Evolutionary conservation across 768 basidiomycete species (phyloP).

Genomic region (Grammothele lineata): DNA sequence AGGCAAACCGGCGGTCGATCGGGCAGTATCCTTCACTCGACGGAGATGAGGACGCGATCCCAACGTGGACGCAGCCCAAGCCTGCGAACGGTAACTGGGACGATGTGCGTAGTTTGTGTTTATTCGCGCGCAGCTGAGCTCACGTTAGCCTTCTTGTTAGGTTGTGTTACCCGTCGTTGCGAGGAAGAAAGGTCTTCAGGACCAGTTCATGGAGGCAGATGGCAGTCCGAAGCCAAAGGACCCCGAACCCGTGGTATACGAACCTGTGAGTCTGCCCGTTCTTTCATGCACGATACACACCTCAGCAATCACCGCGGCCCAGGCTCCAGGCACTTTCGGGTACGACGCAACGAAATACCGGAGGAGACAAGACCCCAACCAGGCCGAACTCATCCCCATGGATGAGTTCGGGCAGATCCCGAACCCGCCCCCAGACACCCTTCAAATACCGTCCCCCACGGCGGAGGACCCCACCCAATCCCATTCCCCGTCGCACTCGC

Average conservation of each 20-base stretch:
- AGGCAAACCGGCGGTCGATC: conserved; percentile 50
- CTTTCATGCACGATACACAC: not conserved
- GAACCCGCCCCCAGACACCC: not conserved
- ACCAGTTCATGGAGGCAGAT: conserved; percentile 61
- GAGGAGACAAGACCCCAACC: conserved; percentile 26
- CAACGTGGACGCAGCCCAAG: conserved; percentile 76
- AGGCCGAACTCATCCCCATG: conserved; percentile 47
- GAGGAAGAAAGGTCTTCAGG: conserved; percentile 74
- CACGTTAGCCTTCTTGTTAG: conserved; percentile 31
- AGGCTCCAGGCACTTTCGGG: conserved; percentile 85
- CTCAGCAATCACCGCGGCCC: not conserved
- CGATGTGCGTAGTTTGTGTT: conserved; percentile 45
- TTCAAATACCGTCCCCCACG: conserved; percentile 4
- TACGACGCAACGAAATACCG: conserved; percentile 72
- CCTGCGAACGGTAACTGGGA: conserved; percentile 76
- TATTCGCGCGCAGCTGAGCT: conserved; percentile 9
- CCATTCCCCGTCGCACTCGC: conserved; percentile 18
- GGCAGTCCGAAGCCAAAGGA: conserved; percentile 59
- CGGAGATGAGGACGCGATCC: conserved; percentile 69
- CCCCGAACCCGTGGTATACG: conserved; percentile 28
- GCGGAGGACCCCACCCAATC: conserved; percentile 16
- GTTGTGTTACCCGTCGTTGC: conserved; percentile 84
- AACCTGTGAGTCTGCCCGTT: conserved; percentile 48
- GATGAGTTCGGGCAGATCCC: conserved; percentile 55
- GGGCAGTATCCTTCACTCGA: conserved; percentile 64